Evolutionary conservation across 1,284 basidiomycete species (phyloP), one percentile per base, ranked within the genome.

Genomic region (Pulveroboletus sp.): DNA sequence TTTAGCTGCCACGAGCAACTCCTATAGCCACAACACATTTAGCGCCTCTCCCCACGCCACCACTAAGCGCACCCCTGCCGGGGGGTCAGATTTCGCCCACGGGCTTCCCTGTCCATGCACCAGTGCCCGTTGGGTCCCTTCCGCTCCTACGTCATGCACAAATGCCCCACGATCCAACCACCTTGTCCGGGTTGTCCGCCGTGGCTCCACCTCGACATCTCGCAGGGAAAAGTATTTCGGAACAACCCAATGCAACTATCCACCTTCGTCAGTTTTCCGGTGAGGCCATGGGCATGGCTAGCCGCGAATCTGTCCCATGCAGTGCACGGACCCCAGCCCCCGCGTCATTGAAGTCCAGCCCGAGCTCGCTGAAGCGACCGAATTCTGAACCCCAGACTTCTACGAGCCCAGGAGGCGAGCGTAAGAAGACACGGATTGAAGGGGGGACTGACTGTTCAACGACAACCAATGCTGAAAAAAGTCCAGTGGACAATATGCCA

Each of bases 31-130:
- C 61, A 9, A 63, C 65, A 40, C 64, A 56, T 57, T 32, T 36
- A 43, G 41, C 57, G 6, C 55, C 57, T 39, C 58, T 68, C 29
- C 65, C 67, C 40, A 65, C 68, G 45, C 64, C 70, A n/a, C 58
- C 66, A 5, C 54, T 50, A 19, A 69, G 57, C 21, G 60, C 55
- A 36, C 24, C 59, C 19, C 19, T 56, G 3, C 11, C 32, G 12
- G 39, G 24, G n/a, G 42, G 49, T 19, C 59, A 59, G 40, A 47
- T 52, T 26, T 55, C 53, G 3, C 60, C 60, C 3, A 51, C 51
- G 13, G 45, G 50, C n/a, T 54, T 65, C 39, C 53, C 58, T n/a
- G 47, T 63, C 16, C 53, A 56, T 19, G 16, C 60, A 2, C 12
- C 60, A 1, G 42, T 54, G 15, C 56, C 56, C 32, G 41, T 48